Conservation (phyloP, 306 rosid genomes). For the Vicia faba region DNA sequence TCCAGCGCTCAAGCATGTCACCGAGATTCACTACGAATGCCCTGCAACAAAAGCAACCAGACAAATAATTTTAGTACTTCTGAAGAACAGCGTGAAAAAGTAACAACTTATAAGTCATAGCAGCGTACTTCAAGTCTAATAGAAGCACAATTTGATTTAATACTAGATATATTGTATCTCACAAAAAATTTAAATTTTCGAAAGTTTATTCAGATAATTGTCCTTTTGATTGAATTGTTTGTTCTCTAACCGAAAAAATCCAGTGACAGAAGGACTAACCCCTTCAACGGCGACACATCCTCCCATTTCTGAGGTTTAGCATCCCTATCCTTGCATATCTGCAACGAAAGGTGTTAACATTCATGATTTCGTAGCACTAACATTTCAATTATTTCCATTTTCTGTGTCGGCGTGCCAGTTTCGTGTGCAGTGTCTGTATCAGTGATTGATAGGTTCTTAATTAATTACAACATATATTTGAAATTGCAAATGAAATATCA, state of each 20-base stretch:
- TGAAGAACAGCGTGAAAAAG: background rate
- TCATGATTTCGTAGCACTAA: background rate
- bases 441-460: background rate
- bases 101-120: constrained; percentile 2
- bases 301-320: constrained; percentile 94
- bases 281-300: constrained; percentile 78
- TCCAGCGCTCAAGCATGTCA: constrained; percentile 98
- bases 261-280: constrained; percentile 62
- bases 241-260: background rate
- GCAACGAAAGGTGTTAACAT: constrained; percentile 30
- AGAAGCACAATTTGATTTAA: background rate
- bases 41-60: constrained; percentile 49
- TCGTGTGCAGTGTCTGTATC: background rate
- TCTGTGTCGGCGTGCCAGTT: too few relatives aligned
- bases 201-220: too few relatives aligned
- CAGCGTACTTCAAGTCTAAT: background rate
- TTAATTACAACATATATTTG: constrained; percentile 7
- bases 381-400: too few relatives aligned
- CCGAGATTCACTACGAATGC: constrained; percentile 93
- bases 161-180: background rate
- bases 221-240: too few relatives aligned
- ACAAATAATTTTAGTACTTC: constrained; percentile 8
- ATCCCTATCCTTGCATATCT: constrained; percentile 90
- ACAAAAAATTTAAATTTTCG: background rate
- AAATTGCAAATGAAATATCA: constrained; percentile 8